Base-by-base conservation (phyloP, 345 rosid genomes). In the Eucalyptus sp. region DNA sequence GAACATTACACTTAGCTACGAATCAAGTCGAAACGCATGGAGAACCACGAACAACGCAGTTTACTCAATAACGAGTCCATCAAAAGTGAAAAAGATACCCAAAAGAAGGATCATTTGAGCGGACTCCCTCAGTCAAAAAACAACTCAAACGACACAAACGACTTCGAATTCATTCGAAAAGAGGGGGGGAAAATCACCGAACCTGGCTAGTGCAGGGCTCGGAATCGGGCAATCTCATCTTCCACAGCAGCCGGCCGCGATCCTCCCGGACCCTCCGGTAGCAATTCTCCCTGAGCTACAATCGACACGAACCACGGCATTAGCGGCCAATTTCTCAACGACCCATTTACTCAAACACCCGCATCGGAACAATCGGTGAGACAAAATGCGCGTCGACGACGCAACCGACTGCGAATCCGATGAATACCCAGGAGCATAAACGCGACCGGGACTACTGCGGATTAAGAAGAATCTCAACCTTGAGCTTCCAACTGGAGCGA, bases 281-380 rank as follows among this genome's bases (percentile, higher is more conserved):
- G 87, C 99, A 97, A 85, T 90, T 95, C 86, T 96, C 97, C 91
- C 98, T 96, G 71, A 96, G 91, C 99, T 97, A 88, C 87, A 89
- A 27, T 49, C 41, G 85, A 66, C 88, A 49, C 88, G 87, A 46
- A 33, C 87, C 91, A 50, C 44, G 29, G 33, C 52, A 56, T 50
- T 46, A n/a, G 29, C 84, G 81, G 60, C 64, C 83, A 20, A 16
- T 41, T 41, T 41, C 83, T 76, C 46, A 17, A 10, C 83, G 46
- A 37, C 48, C 83, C 48, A 20, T 37, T 37, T 11, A 76, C 83
- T 10, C 48, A 56, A 5, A 10, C 44, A 71, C 25, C 46, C 25
- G 24, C 81, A 6, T 33, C 44, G 41, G 25, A 71, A 71, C 41
- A n/a, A 66, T 7, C 41, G 41, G 25, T 4, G 25, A 18, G 58